Conservation (phyloP, 148 eudicot genomes). For the Vaccinium macrocarpon region DNA sequence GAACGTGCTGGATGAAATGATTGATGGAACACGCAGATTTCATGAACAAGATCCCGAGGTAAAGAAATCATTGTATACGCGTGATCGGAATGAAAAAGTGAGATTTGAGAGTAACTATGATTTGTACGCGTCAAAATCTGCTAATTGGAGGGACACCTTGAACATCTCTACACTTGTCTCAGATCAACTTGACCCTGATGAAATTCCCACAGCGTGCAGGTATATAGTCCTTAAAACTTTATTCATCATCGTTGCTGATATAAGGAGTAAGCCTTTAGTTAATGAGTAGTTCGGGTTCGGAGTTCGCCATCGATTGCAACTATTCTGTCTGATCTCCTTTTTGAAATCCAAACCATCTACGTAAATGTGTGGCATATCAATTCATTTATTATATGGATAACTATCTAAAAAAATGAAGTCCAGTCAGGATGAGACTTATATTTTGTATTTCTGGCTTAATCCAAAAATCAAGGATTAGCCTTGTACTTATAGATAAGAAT, state of each 20-base stretch:
- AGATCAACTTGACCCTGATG: conserved; percentile 20
- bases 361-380: background rate
- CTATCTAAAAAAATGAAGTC: background rate
- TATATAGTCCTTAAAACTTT: conserved; percentile 8
- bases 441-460: too few species aligned
- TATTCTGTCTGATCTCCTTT: background rate
- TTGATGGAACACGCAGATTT: conserved; percentile 30
- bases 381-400: background rate
- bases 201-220: conserved; percentile 38
- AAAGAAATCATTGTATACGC: conserved; percentile 34
- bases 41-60: conserved; percentile 44
- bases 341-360: background rate
- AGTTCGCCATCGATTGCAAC: background rate
- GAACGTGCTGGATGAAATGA: conserved; percentile 32
- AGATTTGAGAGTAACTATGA: conserved; percentile 33
- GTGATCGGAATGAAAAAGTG: conserved; percentile 25
- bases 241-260: background rate
- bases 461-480: too few species aligned
- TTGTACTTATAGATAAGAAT: too few species aligned
- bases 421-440: too few species aligned
- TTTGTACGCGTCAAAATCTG: conserved; percentile 29
- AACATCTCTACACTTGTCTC: conserved; percentile 15
- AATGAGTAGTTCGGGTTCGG: background rate
- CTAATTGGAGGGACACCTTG: conserved; percentile 56
- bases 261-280: background rate